Conservation (phyloP, 768 basidiomycete species). For the Chlorophyllum brunneum region DNA sequence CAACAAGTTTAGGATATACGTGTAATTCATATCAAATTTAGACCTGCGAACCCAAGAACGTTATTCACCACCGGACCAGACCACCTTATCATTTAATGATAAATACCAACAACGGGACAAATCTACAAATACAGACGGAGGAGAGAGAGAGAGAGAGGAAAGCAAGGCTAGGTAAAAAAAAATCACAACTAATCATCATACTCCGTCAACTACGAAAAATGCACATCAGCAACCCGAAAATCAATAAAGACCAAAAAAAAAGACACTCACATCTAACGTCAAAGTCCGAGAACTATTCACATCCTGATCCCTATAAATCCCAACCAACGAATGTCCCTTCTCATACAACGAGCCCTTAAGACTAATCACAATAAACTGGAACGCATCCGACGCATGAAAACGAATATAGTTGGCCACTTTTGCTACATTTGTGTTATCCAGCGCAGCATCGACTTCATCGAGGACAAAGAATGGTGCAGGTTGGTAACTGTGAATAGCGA, state of each 20-base stretch:
- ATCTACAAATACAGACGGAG: conserved; percentile 4
- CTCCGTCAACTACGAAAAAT: conserved; percentile 46
- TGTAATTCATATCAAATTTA: too few relatives aligned
- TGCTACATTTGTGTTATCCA: conserved; percentile 98
- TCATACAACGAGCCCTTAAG: conserved; percentile 93
- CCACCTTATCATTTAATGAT: background rate
- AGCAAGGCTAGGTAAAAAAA: background rate
- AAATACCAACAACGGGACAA: background rate
- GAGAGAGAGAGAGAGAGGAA: background rate
- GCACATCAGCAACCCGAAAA: background rate
- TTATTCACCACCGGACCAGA: too few relatives aligned
- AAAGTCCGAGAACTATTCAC: conserved; percentile 89
- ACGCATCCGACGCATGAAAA: conserved; percentile 72
- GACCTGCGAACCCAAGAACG: too few relatives aligned
- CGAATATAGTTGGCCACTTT: conserved; percentile 94
- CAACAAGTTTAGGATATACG: too few relatives aligned
- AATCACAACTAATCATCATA: conserved; percentile 44
- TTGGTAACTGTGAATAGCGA: conserved; percentile 97
- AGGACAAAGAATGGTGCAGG: conserved; percentile 97
- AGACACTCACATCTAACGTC: conserved; percentile 75
- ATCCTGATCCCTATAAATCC: conserved; percentile 92
- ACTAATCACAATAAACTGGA: conserved; percentile 98
- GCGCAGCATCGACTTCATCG: conserved; percentile 97
- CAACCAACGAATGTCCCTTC: conserved; percentile 84
- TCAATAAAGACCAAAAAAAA: background rate